Conservation (phyloP, 257 asterid genomes). For the Linaria vulgaris region DNA sequence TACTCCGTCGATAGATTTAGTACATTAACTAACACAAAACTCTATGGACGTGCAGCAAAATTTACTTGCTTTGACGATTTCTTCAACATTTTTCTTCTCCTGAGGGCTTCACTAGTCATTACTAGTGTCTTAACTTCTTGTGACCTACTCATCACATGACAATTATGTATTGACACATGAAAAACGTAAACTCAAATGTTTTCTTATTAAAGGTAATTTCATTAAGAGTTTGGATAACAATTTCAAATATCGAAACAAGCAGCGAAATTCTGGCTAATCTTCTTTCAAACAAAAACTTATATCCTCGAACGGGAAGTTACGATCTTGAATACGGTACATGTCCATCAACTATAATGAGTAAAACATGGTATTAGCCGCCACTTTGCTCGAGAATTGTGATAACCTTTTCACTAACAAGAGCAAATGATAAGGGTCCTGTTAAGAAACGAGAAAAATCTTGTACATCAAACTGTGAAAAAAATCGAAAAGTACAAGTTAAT, state of each 20-base stretch:
- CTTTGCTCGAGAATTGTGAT: slow-evolving; percentile 77
- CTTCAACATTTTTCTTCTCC: slow-evolving; percentile 77
- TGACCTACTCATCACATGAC: slow-evolving; percentile 42
- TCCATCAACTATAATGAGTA: slow-evolving; percentile 84
- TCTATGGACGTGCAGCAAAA: slow-evolving; percentile 68
- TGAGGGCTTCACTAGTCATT: slow-evolving; percentile 73
- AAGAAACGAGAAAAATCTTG: neutral
- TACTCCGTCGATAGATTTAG: slow-evolving; percentile 87
- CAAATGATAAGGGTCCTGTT: slow-evolving; percentile 93
- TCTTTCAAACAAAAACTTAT: neutral
- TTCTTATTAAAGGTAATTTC: no score
- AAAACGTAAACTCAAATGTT: no score
- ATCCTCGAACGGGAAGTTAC: neutral
- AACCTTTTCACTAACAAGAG: slow-evolving; percentile 88
- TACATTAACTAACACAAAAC: slow-evolving; percentile 82
- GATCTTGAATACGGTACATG: slow-evolving; percentile 46
- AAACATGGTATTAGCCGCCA: slow-evolving; percentile 83
- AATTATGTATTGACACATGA: neutral
- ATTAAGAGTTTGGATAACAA: no score
- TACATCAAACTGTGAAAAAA: neutral
- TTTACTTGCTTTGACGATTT: slow-evolving; percentile 86
- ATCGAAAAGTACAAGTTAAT: neutral
- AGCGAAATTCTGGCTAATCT: neutral
- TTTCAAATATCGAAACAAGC: neutral
- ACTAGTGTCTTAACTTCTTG: slow-evolving; percentile 75